Percentiles rank a stretch among this genome's conserved stretches.
Evolutionary conservation across 2,329 filamentous ascomycete species (phyloP).

Genomic region (Dactylellina haptotyla): DNA sequence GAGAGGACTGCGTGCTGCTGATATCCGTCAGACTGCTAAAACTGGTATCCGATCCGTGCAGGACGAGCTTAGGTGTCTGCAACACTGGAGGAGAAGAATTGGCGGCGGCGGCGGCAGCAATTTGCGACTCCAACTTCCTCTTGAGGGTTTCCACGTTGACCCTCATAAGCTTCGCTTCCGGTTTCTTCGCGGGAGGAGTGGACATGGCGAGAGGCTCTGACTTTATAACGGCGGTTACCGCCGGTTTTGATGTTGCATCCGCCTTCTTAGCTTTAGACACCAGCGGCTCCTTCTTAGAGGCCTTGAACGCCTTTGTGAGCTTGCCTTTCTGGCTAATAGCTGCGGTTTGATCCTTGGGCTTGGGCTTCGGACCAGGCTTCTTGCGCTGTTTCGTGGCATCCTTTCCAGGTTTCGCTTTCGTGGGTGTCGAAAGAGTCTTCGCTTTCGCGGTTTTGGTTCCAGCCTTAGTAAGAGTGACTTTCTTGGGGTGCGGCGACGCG

Average conservation of each 20-base stretch:
- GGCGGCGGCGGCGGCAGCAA: not conserved
- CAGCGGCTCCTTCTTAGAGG: conserved; percentile 18
- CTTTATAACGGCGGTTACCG: not conserved
- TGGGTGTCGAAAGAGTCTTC: conserved; percentile 3
- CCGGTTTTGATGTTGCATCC: not conserved
- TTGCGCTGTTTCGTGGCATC: conserved; percentile 25
- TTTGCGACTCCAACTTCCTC: conserved; percentile 9
- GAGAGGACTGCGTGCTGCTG: conserved; percentile 18
- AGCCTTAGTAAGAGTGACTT: conserved; percentile 22
- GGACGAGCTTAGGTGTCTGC: conserved; percentile 26
- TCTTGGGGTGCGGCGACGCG: conserved; percentile 48
- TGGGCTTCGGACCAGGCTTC: conserved; percentile 44
- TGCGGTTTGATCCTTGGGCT: conserved; percentile 8
- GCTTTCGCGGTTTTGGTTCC: conserved; percentile 8
- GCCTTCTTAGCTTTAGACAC: conserved; percentile 14
- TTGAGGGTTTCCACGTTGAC: conserved; percentile 49
- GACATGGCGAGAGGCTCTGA: not conserved
- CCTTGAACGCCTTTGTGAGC: conserved; percentile 50
- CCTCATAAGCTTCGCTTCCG: conserved; percentile 18
- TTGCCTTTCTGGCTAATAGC: conserved; percentile 16
- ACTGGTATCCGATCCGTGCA: conserved; percentile 50
- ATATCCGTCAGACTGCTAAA: conserved; percentile 44
- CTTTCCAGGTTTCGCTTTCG: conserved; percentile 24
- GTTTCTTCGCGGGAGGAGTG: conserved; percentile 1
- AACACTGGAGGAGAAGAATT: conserved; percentile 2